phyloP scores from a whole-genome alignment of 163 green algal genomes.

The Volvox carteri region DNA sequence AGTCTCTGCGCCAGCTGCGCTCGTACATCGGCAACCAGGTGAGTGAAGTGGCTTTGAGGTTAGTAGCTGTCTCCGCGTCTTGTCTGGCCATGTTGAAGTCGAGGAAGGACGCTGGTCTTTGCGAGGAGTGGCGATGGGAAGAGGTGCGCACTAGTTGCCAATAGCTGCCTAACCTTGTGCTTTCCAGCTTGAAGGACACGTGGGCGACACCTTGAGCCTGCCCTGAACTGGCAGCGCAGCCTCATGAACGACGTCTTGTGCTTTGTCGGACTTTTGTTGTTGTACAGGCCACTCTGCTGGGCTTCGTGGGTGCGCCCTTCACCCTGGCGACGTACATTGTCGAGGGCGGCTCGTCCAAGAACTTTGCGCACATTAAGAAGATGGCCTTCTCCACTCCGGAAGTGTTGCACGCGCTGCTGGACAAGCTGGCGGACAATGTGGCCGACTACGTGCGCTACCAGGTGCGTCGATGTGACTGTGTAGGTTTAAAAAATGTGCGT shows the following conservation, averaged over 20 bases:
- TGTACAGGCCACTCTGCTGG: constrained; percentile 75
- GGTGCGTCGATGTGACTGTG: constrained; percentile 72
- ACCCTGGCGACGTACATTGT: constrained; percentile 97
- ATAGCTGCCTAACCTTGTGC: no score
- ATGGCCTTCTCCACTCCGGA: constrained; percentile 84
- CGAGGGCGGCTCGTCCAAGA: constrained; percentile 88
- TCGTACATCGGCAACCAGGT: constrained; percentile 67
- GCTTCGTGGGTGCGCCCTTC: constrained; percentile 95
- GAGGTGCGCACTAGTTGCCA: no score
- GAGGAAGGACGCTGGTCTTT: no score
- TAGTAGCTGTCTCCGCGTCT: no score
- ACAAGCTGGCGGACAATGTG: constrained; percentile 92
- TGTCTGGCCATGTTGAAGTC: no score
- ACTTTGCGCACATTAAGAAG: constrained; percentile 91
- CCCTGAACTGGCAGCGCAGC: no score
- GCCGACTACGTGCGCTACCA: constrained; percentile 94
- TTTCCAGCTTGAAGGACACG: no score
- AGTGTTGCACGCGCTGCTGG: constrained; percentile 90
- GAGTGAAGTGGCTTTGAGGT: background rate
- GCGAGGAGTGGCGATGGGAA: no score
- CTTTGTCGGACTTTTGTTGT: background rate
- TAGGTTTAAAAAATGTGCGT: no score
- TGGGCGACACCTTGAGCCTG: no score
- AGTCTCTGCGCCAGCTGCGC: constrained; percentile 85
- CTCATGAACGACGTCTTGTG: no score